A percentile compares a stretch with the other conserved stretches of the same genome.
These are phyloP conservation scores for Cichorium intybus DNA, from an alignment of 140 eudicot species.

Conservation along the genomic window DNA sequence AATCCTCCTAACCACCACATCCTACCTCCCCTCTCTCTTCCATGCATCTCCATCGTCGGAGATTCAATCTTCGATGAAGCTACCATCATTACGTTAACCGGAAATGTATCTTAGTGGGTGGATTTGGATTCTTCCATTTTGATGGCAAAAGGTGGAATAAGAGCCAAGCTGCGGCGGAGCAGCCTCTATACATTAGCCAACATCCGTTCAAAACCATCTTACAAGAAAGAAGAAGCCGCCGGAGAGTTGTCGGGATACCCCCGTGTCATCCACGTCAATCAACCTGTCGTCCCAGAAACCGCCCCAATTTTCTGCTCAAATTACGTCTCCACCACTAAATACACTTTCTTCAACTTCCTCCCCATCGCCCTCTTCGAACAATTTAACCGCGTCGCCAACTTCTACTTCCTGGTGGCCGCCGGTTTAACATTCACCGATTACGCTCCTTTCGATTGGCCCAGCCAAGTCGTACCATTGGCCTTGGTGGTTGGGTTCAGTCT, in stretches of 20 bases:
- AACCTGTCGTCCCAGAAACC: constrained; percentile 24
- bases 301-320: constrained; percentile 35
- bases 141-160: constrained; percentile 34
- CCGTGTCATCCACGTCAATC: constrained; percentile 42
- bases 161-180: constrained; percentile 44
- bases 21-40: not conserved
- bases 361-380: constrained; percentile 64
- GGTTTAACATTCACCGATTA: constrained; percentile 42
- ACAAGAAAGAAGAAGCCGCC: constrained; percentile 27
- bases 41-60: constrained; percentile 4
- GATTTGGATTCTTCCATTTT: not conserved
- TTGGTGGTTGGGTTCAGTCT: constrained; percentile 63
- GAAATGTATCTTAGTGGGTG: not conserved
- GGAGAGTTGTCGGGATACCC: constrained; percentile 46
- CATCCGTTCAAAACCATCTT: constrained; percentile 26
- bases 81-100: not conserved
- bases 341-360: constrained; percentile 45
- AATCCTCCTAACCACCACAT: constrained; percentile 28
- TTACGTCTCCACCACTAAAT: constrained; percentile 59
- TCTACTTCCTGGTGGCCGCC: constrained; percentile 59
- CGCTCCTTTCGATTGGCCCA: constrained; percentile 46
- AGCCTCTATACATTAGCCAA: constrained; percentile 43
- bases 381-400: constrained; percentile 64
- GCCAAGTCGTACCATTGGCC: constrained; percentile 56
- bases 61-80: constrained; percentile 7